phyloP scores from a whole-genome alignment of 768 basidiomycete genomes.

The Lactifluus subvellereus region DNA sequence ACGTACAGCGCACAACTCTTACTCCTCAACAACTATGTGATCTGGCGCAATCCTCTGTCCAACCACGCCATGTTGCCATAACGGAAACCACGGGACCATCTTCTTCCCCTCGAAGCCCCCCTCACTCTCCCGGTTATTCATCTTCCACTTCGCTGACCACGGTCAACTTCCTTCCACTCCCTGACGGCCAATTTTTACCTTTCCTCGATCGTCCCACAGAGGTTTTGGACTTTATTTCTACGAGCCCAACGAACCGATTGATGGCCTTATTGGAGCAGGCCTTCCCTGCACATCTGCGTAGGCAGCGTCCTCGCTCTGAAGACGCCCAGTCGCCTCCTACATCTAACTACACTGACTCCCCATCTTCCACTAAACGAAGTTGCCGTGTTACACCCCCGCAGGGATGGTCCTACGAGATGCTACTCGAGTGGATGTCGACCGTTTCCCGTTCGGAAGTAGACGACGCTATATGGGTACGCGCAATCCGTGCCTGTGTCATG shows the following conservation, averaged over 20 bases:
- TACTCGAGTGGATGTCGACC: slow-evolving; percentile 25
- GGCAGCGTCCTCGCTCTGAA: not conserved
- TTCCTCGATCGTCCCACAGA: slow-evolving; percentile 24
- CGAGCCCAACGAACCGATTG: slow-evolving; percentile 23
- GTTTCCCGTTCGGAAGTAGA: slow-evolving; percentile 16
- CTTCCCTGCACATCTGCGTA: slow-evolving; percentile 20
- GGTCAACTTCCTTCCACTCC: slow-evolving; percentile 14
- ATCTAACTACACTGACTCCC: not conserved
- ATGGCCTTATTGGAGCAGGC: slow-evolving; percentile 25
- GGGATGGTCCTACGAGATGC: slow-evolving; percentile 19
- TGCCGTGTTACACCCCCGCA: slow-evolving; percentile 5
- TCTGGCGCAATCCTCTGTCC: slow-evolving; percentile 19
- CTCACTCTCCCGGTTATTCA: slow-evolving; percentile 1
- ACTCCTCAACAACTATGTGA: slow-evolving; percentile 22
- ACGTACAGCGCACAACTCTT: slow-evolving; percentile 16
- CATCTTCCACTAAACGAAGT: not conserved
- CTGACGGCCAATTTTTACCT: slow-evolving; percentile 22
- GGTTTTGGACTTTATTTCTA: slow-evolving; percentile 22
- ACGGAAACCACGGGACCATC: not conserved
- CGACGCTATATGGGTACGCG: slow-evolving; percentile 21
- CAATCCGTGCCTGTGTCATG: slow-evolving; percentile 24
- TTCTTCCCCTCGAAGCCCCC: not conserved
- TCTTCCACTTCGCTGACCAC: not conserved
- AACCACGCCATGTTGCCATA: not conserved
- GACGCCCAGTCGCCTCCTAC: not conserved